phyloP scores from a whole-genome alignment of 2,329 filamentous ascomycete species.

The Polytolypa hystricis region DNA sequence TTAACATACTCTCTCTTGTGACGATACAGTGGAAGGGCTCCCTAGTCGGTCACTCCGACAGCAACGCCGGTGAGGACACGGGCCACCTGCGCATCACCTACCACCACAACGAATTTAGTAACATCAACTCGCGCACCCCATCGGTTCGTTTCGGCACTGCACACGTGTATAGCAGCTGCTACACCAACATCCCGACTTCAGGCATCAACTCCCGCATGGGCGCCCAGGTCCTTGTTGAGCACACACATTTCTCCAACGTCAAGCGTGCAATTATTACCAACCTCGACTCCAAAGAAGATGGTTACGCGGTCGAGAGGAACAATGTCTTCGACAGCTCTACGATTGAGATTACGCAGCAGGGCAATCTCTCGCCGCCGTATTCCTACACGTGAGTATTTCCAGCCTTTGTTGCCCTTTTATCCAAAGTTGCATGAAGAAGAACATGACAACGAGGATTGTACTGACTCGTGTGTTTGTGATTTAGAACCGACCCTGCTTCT shows the following conservation, averaged over 20 bases:
- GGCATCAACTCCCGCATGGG: slow-evolving; percentile 34
- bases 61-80: slow-evolving; percentile 16
- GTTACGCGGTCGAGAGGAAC: slow-evolving; percentile 1
- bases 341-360: slow-evolving; percentile 3
- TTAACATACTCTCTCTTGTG: neutral
- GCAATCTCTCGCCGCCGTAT: neutral
- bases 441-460: neutral
- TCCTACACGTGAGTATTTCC: slow-evolving; percentile 3
- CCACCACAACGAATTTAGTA: slow-evolving; percentile 16
- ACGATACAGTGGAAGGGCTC: slow-evolving; percentile 12
- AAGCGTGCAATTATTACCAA: slow-evolving; percentile 4
- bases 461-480: too few relatives aligned
- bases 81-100: slow-evolving; percentile 19
- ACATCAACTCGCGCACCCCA: slow-evolving; percentile 12
- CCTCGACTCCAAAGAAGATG: slow-evolving; percentile 3
- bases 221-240: slow-evolving; percentile 34
- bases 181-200: slow-evolving; percentile 23
- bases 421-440: neutral
- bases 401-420: neutral
- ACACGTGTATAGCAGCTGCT: slow-evolving; percentile 13
- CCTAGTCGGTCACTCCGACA: slow-evolving; percentile 20
- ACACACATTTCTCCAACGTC: slow-evolving; percentile 24
- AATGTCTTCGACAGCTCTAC: slow-evolving; percentile 2
- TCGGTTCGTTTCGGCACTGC: slow-evolving; percentile 8
- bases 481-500: slow-evolving; percentile 2